A percentile compares a stretch with the other conserved stretches of the same genome.
phyloP scores from a whole-genome alignment of 106 monocot genomes.

The Posidonia australis region DNA sequence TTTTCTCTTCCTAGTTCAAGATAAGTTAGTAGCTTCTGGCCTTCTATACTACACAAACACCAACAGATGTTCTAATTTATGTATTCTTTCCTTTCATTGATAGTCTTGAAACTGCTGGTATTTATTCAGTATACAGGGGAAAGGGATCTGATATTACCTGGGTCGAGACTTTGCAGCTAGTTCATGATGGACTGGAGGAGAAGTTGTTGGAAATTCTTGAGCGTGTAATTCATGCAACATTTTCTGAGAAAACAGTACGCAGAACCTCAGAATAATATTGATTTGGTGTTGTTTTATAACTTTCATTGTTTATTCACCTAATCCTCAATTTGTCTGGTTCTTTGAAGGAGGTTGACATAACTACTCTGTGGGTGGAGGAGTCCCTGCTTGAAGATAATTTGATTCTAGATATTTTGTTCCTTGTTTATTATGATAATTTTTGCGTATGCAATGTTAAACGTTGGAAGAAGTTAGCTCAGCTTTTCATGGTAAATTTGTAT shows the following conservation, averaged over 20 bases:
- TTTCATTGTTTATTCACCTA: background rate
- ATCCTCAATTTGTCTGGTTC: slow-evolving; percentile 2
- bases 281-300: background rate
- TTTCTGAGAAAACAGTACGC: slow-evolving; percentile 55
- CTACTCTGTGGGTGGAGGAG: slow-evolving; percentile 66
- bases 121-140: slow-evolving; percentile 32
- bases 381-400: slow-evolving; percentile 64
- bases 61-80: no score
- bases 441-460: slow-evolving; percentile 41
- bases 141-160: slow-evolving; percentile 24
- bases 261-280: background rate
- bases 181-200: slow-evolving; percentile 60
- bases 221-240: slow-evolving; percentile 34
- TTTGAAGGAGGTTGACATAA: slow-evolving; percentile 60
- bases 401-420: slow-evolving; percentile 74
- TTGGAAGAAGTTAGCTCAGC: slow-evolving; percentile 50
- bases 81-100: background rate
- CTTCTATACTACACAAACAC: no score
- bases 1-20: no score
- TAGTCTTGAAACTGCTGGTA: background rate
- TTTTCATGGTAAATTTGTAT: slow-evolving; percentile 55
- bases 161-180: slow-evolving; percentile 40
- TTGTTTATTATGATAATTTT: slow-evolving; percentile 76
- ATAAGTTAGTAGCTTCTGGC: no score
- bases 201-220: slow-evolving; percentile 38